Base-by-base conservation (phyloP, 73 alveolate species). In the Paramecium sonneborni region DNA sequence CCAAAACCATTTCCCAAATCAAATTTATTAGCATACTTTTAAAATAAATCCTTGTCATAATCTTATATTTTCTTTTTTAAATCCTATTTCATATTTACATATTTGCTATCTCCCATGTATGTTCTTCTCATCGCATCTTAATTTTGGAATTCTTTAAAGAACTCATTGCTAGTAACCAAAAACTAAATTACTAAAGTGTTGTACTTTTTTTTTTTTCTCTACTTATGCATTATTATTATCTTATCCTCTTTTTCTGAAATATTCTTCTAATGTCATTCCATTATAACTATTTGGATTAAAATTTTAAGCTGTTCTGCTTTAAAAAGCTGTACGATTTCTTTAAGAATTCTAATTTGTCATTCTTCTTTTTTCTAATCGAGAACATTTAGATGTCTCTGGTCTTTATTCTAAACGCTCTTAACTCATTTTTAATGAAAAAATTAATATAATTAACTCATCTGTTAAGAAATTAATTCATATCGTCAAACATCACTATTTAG, bases 301-400 rank as follows among this genome's bases (percentile, higher is more conserved):
- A 34, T 79, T 79, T 12, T 79, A 24, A 15, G 90, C 74, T 23
- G 90, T 79, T 38, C 76, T 38, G 23, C 35, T 24, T 44, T 38
- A 6, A 30, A 79, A 10, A 6, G 44, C 44, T 38, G 55, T 43
- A 15, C 55, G 44, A 43, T 26, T 79, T 46, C 90, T 79, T 39
- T 79, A 12, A 5, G 44, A 79, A 24, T 79, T 79, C 74, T 79
- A 41, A 79, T 62, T 79, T 26, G 39, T 32, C 76, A 79, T 79
- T 46, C 90, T 39, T 41, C 90, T 38, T 34, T 79, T 79, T 62
- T 79, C 90, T 43, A 79, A 41, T 11, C 90, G 21, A 15, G 90
- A 79, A 34, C 90, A 79, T 79, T 79, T 79, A 21, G 69, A 79
- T 21, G 90, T 79, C 55, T 79, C 90, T 10, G 90, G 90, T 24